Conservation (phyloP, 176 grass and related monocot genomes). For the Pontederia paniculata region DNA sequence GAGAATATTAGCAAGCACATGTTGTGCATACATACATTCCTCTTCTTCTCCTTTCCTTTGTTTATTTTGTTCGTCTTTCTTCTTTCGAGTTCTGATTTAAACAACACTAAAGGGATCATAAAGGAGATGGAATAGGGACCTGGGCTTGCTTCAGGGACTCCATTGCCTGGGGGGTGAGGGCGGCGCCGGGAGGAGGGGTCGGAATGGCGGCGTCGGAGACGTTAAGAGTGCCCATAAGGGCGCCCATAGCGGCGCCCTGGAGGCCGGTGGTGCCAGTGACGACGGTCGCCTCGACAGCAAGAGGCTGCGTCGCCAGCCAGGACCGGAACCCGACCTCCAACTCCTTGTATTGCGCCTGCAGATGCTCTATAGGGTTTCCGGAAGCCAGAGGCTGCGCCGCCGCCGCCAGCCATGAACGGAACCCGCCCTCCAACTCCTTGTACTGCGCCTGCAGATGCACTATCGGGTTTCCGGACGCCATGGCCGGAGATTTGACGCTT, state of each 20-base stretch:
- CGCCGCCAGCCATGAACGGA: no score
- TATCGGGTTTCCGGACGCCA: no score
- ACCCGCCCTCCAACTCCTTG: no score
- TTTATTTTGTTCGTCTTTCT: no score
- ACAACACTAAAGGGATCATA: no score
- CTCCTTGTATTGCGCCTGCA: slow-evolving; percentile 34
- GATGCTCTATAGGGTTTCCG: slow-evolving; percentile 50
- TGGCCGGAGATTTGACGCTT: no score
- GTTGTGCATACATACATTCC: no score
- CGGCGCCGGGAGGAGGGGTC: slow-evolving; percentile 27
- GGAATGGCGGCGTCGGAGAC: slow-evolving; percentile 18
- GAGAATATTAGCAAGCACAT: no score
- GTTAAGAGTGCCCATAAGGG: slow-evolving; percentile 65
- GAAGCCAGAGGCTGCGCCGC: slow-evolving; percentile 16
- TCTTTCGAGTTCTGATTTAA: no score
- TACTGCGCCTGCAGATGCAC: no score
- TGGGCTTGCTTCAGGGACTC: slow-evolving; percentile 68
- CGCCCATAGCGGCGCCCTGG: slow-evolving; percentile 73
- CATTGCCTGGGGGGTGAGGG: slow-evolving; percentile 44
- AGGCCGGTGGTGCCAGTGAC: slow-evolving; percentile 47
- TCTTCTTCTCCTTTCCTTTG: no score
- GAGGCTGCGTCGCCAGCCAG: slow-evolving; percentile 68
- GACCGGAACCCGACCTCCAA: slow-evolving; percentile 49
- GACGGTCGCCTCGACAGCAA: slow-evolving; percentile 63
- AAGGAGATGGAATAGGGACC: no score